Evolutionary conservation across 192 early-diverging fungal genomes (phyloP), one percentile per base, ranked within the genome.

Genomic region (Thoreauomyces humboldtii): DNA sequence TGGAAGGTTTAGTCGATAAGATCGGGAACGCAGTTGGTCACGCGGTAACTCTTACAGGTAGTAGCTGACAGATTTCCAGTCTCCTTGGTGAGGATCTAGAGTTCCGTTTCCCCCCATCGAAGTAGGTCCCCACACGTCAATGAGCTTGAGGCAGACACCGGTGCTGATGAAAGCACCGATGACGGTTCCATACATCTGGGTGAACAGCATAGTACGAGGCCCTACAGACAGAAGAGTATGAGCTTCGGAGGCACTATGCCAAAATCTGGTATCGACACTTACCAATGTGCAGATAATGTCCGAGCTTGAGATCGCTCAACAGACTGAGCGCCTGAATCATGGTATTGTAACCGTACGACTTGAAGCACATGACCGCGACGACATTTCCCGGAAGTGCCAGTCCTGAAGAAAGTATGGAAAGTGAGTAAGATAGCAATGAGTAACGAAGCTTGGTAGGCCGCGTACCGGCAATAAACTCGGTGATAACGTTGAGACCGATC

Each of bases 311-410:
- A 73, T 91, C 89, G 22, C 47, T 27, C 11, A 87, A 59, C 33
- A 94, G 84, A 27, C 77, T 75, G 31, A 94, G 65, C 36, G 86
- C 87, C 77, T 97, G 93, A 21, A 76, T 70, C 74, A 91, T 77
- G 4, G 85, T 81, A 57, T 88, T 92, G 69, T 85, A 87, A 45
- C 89, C 91, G 57, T 88, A 86, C 14, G 89, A 86, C 76, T 95
- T 95, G 84, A 92, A 95, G 5, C 86, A 83, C 36, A 92, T 88
- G 46, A 92, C 90, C 63, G 86, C 87, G 33, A 93, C 87, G 7
- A 91, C 81, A 50, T 92, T 76, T 21, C 92, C 93, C 6, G 91
- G 90, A 38, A 85, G 9, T 11, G 35, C n/a, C 9, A 33, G 15
- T 17, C 55, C 55, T 25, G 50, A 28, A 12, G 34, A 57, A 57